Base-by-base conservation (phyloP, 148 eudicot genomes). In the Fallopia convolvulus region DNA sequence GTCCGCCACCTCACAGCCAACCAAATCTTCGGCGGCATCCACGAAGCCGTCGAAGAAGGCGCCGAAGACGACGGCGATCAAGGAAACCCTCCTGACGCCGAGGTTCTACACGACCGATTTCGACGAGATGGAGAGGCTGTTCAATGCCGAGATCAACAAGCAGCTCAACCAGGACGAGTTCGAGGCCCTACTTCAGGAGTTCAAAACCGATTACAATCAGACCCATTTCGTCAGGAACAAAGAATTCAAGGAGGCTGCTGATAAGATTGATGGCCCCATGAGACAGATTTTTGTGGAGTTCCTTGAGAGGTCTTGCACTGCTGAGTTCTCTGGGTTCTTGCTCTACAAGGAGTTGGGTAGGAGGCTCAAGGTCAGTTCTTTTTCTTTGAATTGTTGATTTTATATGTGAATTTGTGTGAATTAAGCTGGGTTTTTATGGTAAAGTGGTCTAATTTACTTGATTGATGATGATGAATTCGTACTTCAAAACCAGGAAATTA, bases 161-260 rank as follows among this genome's bases (percentile, higher is more conserved):
- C 91, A 95, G 61, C 75, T 92, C 40, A 92, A 95, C 76, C 84
- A 92, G 80, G 80, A 83, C 3, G 99, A 95, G 77, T 95, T 95
- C 48, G 92, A 84, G 60, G 99, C 99, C 0, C 77, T 95, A 72
- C 76, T 95, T 74, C 97, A 95, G 55, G 99, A 95, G 39, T 95
- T 95, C 82, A 95, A 95, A 87, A 95, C 99, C 6, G 99, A 95
- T 83, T 95, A 92, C 77, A 95, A 95, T 63, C 99, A 95, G 87
- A 95, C 94, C 10, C 99, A 95, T 78, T 95, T 95, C 70, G 99
- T 95, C 0, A 95, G 99, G 86, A 95, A 92, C 81, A 92, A 88
- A 75, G 99, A 92, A 79, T 95, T 95, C 77, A 95, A 92, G 78
- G 99, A 95, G 75, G 97, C 99, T 79, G 99, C 99, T 72, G 99